Evolutionary conservation across 371 early-diverging fungal species (phyloP).

Genomic region (Mortierella polycephala): DNA sequence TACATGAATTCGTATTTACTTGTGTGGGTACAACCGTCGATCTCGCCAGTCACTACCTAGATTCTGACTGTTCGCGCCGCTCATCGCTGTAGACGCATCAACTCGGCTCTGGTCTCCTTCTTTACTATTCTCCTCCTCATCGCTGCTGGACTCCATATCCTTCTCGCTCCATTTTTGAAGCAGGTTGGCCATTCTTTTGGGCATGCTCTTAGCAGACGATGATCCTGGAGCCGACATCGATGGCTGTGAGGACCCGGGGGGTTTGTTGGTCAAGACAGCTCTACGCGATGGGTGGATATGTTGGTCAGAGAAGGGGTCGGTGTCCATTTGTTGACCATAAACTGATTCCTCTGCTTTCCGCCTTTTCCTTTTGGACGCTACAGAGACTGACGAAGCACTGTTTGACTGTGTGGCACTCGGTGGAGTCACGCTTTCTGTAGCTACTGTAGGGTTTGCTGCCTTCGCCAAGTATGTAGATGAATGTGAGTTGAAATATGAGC

Average conservation of each 20-base stretch:
- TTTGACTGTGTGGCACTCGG: not conserved
- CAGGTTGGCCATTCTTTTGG: conserved; percentile 44
- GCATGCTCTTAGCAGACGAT: conserved; percentile 29
- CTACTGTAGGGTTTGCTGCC: not conserved
- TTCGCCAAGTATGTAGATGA: not conserved
- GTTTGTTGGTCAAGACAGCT: conserved; percentile 16
- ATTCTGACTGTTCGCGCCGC: conserved; percentile 38
- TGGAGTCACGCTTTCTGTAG: not conserved
- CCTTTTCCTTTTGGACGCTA: conserved; percentile 19
- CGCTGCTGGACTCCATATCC: conserved; percentile 19
- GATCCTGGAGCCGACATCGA: conserved; percentile 3
- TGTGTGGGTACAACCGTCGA: conserved; percentile 19
- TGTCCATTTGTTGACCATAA: not conserved
- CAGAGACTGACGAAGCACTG: not conserved
- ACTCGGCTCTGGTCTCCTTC: not conserved
- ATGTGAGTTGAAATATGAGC: conserved; percentile 7
- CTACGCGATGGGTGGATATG: conserved; percentile 48
- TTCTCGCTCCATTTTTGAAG: conserved; percentile 51
- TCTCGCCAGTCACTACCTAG: conserved; percentile 47
- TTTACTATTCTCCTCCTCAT: conserved; percentile 15
- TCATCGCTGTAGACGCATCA: conserved; percentile 1
- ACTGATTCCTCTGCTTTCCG: conserved; percentile 17
- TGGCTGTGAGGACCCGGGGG: not conserved
- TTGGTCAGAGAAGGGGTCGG: conserved; percentile 5
- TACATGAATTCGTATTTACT: too few relatives aligned